A percentile compares a stretch with the other conserved stretches of the same genome.
phyloP scores from a whole-genome alignment of 83 land plant genomes.

The Thuja plicata region DNA sequence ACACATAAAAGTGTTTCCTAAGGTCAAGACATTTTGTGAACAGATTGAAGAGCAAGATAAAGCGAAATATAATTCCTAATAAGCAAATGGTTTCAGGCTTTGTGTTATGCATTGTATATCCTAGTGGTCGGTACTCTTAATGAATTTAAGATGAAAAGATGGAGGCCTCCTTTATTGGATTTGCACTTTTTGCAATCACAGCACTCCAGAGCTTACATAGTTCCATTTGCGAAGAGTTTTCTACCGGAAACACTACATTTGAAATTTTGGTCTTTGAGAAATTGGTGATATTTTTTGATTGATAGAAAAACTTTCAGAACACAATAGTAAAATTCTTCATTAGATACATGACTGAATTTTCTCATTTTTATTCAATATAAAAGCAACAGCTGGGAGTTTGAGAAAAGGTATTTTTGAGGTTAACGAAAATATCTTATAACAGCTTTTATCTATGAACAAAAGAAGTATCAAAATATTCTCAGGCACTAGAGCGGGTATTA shows the following conservation, averaged over 20 bases:
- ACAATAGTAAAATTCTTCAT: background rate
- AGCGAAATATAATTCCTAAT: background rate
- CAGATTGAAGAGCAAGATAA: background rate
- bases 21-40: background rate
- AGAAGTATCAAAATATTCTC: background rate
- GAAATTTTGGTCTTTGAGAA: background rate
- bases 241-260: background rate
- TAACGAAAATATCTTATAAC: background rate
- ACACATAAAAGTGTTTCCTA: background rate
- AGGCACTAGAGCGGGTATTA: background rate
- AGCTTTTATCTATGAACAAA: background rate
- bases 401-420: background rate
- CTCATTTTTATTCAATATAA: background rate
- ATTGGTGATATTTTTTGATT: background rate
- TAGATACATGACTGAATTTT: background rate
- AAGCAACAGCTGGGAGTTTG: background rate
- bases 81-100: background rate
- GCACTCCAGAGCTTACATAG: background rate
- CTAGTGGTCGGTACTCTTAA: background rate
- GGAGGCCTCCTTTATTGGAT: background rate
- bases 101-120: background rate
- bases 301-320: background rate
- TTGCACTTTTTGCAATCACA: background rate
- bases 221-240: background rate
- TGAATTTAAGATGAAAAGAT: background rate